Base-by-base conservation (phyloP, 805 yeast genomes). In the Saccharomycopsis malanga region DNA sequence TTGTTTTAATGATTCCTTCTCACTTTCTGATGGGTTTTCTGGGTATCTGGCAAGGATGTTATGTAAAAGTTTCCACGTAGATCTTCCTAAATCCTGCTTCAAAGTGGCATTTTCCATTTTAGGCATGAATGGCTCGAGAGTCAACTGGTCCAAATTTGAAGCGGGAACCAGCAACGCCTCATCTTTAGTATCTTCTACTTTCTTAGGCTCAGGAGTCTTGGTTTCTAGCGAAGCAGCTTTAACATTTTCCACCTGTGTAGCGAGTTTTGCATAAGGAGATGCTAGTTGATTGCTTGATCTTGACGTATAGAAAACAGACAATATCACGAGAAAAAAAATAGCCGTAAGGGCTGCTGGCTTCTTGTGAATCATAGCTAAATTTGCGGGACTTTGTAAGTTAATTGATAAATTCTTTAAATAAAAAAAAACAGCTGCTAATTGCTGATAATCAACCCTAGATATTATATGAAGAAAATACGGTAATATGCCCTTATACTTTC, bases 41-140 rank as follows among this genome's bases (percentile, higher is more conserved):
- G 98, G 98, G 60, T 85, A 93, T 59, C 96, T 74, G 1, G 98
- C 95, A 42, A 93, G 69, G 29, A 89, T 80, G 0, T 98, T 91
- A 64, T 93, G 98, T 59, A 93, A 79, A 36, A 91, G 67, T 24
- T 59, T 85, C 98, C 98, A 91, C 0, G 95, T 81, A 0, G 97
- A 83, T 49, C 85, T 75, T 1, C 98, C 98, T 4, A 91, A 73
- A 57, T 85, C 93, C 1, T 39, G 51, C 58, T 79, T 77, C 45
- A 79, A 67, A 0, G 88, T 83, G 54, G 81, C 88, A 63, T 91
- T 91, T 14, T 84, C 84, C 95, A 93, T 88, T 56, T 86, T 77
- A 4, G 95, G 95, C 98, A 93, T 93, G 58, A 88, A 88, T 2
- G 88, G 71, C 36, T 46, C 55, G 34, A 55, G 20, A 5, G 34